These are phyloP conservation scores for Debaryomyces coudertii DNA, from an alignment of 1,139 yeast genomes.

Conservation along the genomic window DNA sequence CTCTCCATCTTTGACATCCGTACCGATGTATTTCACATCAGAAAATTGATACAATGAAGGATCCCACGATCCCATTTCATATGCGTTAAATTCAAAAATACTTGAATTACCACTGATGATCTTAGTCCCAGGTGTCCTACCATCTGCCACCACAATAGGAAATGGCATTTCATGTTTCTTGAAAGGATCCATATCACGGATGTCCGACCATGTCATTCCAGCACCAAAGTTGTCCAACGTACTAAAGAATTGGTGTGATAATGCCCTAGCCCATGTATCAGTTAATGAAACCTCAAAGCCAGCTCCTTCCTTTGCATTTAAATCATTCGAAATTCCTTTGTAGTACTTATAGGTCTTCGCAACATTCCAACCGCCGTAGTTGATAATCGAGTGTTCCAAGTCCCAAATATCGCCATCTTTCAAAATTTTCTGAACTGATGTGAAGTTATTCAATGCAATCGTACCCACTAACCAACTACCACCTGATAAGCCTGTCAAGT, in stretches of 20 bases:
- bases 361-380: constrained; percentile 72
- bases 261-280: constrained; percentile 93
- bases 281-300: constrained; percentile 80
- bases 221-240: constrained; percentile 59
- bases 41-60: constrained; percentile 70
- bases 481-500: constrained; percentile 81
- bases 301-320: constrained; percentile 66
- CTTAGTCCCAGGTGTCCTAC: constrained; percentile 68
- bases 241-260: constrained; percentile 76
- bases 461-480: constrained; percentile 88
- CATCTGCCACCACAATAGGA: constrained; percentile 79
- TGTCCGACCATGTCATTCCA: constrained; percentile 66
- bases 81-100: constrained; percentile 78
- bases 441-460: constrained; percentile 78
- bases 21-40: constrained; percentile 72
- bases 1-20: constrained; percentile 60
- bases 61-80: constrained; percentile 90
- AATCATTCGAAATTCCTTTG: constrained; percentile 53
- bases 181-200: constrained; percentile 58
- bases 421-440: constrained; percentile 66
- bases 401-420: constrained; percentile 66
- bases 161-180: constrained; percentile 70
- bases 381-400: constrained; percentile 60
- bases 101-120: constrained; percentile 69
- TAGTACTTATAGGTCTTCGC: constrained; percentile 60